These are phyloP conservation scores for Cyberlindnera amylophila DNA, from an alignment of 805 yeast species.

Conservation along the genomic window DNA sequence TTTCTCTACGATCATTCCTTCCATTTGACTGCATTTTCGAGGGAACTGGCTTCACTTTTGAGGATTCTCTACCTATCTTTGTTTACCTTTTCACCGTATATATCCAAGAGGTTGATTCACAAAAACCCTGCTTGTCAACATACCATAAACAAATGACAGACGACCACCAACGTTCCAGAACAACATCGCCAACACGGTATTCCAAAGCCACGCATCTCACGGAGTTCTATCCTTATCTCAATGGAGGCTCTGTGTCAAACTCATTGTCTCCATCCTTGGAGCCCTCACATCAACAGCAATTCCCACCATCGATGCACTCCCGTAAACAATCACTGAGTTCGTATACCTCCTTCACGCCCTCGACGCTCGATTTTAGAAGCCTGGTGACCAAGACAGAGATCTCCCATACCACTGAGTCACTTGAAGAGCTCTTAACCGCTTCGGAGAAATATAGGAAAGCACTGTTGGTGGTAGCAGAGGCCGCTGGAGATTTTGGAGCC, in stretches of 20 bases:
- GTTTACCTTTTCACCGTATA: no score
- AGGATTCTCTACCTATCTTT: no score
- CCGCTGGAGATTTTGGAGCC: conserved; percentile 68
- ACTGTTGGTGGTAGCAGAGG: conserved; percentile 44
- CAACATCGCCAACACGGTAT: conserved; percentile 22
- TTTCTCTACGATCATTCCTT: no score
- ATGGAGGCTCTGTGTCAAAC: conserved; percentile 15
- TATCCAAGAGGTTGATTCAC: no score
- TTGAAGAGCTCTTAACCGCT: conserved; percentile 43
- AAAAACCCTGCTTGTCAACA: no score
- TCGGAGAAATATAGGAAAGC: conserved; percentile 46
- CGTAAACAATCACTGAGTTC: conserved; percentile 24
- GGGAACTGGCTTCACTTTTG: no score
- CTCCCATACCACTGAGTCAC: conserved; percentile 43
- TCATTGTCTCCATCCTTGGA: conserved; percentile 4
- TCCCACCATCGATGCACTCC: conserved; percentile 17
- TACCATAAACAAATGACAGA: conserved; percentile 5
- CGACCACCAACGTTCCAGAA: conserved; percentile 22
- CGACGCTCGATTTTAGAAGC: conserved; percentile 57
- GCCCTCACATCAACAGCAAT: conserved; percentile 17
- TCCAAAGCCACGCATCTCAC: conserved; percentile 26
- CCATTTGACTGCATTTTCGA: no score
- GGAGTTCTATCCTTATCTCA: conserved; percentile 28
- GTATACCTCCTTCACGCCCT: conserved; percentile 27
- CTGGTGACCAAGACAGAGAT: conserved; percentile 61